These are phyloP conservation scores for Neonectria faginata DNA, from an alignment of 2,329 filamentous ascomycete genomes.

Conservation along the genomic window DNA sequence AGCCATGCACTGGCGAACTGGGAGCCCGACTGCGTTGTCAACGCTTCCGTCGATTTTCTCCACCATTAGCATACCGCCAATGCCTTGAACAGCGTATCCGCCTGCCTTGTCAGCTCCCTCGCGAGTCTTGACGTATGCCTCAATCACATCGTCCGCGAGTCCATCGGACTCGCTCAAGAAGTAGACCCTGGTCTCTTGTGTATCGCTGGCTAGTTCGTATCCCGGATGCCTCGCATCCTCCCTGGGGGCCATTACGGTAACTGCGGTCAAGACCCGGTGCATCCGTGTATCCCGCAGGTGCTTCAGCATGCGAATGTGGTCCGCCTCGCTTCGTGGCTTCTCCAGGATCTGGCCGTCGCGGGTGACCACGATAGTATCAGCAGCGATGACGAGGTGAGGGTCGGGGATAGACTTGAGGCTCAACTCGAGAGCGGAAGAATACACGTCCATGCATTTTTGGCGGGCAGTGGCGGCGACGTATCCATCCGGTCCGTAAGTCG, in stretches of 20 bases:
- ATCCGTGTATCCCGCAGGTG: conserved; percentile 79
- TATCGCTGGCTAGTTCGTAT: conserved; percentile 82
- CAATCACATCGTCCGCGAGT: conserved; percentile 81
- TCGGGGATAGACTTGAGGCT: conserved; percentile 66
- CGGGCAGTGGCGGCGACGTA: conserved; percentile 91
- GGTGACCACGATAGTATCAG: conserved; percentile 90
- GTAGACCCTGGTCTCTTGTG: conserved; percentile 91
- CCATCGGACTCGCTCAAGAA: conserved; percentile 76
- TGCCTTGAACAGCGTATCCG: conserved; percentile 92
- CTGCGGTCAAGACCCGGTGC: conserved; percentile 88
- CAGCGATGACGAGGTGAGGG: conserved; percentile 86
- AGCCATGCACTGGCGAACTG: conserved; percentile 80
- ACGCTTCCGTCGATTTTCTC: conserved; percentile 89
- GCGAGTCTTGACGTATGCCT: conserved; percentile 81
- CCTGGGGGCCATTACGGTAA: conserved; percentile 85
- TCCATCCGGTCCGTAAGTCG: conserved; percentile 79
- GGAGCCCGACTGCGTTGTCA: conserved; percentile 95
- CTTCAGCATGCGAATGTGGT: conserved; percentile 87
- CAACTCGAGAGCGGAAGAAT: conserved; percentile 59
- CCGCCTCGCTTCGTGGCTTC: conserved; percentile 84
- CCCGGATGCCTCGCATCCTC: conserved; percentile 85
- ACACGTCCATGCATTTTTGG: conserved; percentile 84
- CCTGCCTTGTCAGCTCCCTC: conserved; percentile 97
- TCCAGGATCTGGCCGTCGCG: conserved; percentile 83
- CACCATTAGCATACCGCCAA: conserved; percentile 86